phyloP scores from a whole-genome alignment of 2,329 filamentous ascomycete species.

The Epichloe sibirici region DNA sequence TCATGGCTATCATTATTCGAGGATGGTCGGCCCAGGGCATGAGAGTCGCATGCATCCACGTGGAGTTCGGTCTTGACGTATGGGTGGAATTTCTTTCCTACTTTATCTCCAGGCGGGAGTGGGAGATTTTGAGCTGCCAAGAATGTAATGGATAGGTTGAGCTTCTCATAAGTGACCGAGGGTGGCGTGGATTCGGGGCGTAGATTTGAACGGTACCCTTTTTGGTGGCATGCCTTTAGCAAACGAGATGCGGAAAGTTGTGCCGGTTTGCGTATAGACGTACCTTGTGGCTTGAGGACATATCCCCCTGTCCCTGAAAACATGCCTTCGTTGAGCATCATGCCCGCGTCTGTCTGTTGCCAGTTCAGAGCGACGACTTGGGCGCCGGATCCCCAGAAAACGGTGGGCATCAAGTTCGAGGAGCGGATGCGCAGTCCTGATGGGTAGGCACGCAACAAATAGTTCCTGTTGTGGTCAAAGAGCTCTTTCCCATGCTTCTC shows the following conservation, averaged over 20 bases:
- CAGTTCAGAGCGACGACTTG: constrained; percentile 91
- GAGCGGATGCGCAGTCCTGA: constrained; percentile 71
- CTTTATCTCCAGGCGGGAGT: constrained; percentile 42
- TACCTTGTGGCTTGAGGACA: constrained; percentile 68
- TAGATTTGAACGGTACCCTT: constrained; percentile 19
- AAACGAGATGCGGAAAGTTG: background rate
- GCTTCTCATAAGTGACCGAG: constrained; percentile 37
- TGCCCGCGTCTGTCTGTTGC: constrained; percentile 81
- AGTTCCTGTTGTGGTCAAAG: constrained; percentile 71
- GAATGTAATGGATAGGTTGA: constrained; percentile 62
- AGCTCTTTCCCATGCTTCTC: constrained; percentile 39
- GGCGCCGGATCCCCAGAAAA: constrained; percentile 80
- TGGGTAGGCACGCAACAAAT: constrained; percentile 80
- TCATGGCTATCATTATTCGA: constrained; percentile 28
- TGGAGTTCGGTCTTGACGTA: constrained; percentile 81
- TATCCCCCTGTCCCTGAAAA: constrained; percentile 76
- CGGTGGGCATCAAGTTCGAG: constrained; percentile 73
- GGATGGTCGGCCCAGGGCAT: constrained; percentile 19
- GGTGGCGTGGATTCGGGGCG: constrained; percentile 13
- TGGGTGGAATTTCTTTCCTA: constrained; percentile 51
- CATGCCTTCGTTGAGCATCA: constrained; percentile 95
- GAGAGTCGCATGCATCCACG: constrained; percentile 51
- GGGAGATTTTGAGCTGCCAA: constrained; percentile 67
- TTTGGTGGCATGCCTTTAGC: background rate
- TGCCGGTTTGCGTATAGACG: background rate